Evolutionary conservation across 2,329 filamentous ascomycete genomes (phyloP), one percentile per base, ranked within the genome.

Genomic region (Cordyceps cateniannulata): DNA sequence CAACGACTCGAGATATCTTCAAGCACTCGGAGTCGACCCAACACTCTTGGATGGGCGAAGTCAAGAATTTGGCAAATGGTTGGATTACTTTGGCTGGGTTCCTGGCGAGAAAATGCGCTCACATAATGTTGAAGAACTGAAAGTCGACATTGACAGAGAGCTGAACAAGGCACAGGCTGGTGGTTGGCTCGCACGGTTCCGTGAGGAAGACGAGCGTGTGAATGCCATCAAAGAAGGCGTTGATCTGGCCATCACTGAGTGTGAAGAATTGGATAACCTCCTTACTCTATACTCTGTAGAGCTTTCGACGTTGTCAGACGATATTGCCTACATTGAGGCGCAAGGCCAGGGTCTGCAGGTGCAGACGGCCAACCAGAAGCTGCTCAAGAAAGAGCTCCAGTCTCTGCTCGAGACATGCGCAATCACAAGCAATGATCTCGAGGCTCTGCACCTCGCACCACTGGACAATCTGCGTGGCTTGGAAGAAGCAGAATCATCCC

Each of bases 321-420:
- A 99, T 68, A 96, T 99, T 67, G 88, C 92, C 3, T 98, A 96
- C 71, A 98, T 99, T 65, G 95, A 99, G 76, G 92, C 95, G 2
- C 95, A 99, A 74, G 93, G 91, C 7, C 93, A 99, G 75, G 95
- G 95, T 78, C 79, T 99, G 51, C 95, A 99, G 69, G 93, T 99
- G 7, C 95, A 98, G 74, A 93, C 93, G 22, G 91, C 95, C 45
- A 99, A 99, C 68, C 95, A 99, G 72, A 96, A 96, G 72, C 82
- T 96, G 29, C 82, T 99, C 51, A 91, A 93, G 72, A 90, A 88
- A 64, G 95, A 99, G 73, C 82, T 99, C 1, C 87, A 96, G 71
- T 89, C 88, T 38, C 79, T 98, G n/a, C 82, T 99, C 25, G 87
- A 93, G 66, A 97, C 91, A 0, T 93, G 96, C 60, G 93, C 92